Evolutionary conservation across 768 basidiomycete species (phyloP).

Genomic region (Antrodiella citrinella): DNA sequence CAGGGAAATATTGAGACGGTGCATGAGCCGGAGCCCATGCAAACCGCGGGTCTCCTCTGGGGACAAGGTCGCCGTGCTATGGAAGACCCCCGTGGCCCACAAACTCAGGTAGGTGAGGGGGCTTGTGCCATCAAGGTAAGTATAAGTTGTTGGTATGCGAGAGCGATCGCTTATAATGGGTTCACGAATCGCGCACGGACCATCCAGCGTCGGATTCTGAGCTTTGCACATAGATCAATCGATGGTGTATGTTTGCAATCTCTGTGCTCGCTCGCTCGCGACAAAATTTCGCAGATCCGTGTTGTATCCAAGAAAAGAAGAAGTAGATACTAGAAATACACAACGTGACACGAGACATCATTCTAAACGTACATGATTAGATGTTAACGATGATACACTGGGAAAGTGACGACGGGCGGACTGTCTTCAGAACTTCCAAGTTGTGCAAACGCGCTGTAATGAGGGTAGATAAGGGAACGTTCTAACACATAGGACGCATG

Average conservation of each 20-base stretch:
- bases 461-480: constrained; percentile 2
- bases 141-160: constrained; percentile 9
- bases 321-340: neutral
- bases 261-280: neutral
- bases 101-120: constrained; percentile 15
- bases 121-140: constrained; percentile 20
- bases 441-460: constrained; percentile 42
- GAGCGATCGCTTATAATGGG: constrained; percentile 4
- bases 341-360: neutral
- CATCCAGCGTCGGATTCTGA: constrained; percentile 2
- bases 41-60: neutral
- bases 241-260: neutral
- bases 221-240: neutral
- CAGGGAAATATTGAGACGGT: constrained; percentile 2
- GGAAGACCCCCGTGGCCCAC: constrained; percentile 17
- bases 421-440: constrained; percentile 43
- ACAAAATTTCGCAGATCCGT: neutral
- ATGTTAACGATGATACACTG: constrained; percentile 37
- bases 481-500: constrained; percentile 4
- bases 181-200: constrained; percentile 10
- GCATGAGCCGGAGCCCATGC: constrained; percentile 2
- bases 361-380: constrained; percentile 1
- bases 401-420: constrained; percentile 55
- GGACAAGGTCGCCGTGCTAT: constrained; percentile 9
- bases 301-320: neutral